Evolutionary conservation across 2,329 filamentous ascomycete genomes (phyloP), one percentile per base, ranked within the genome.

Genomic region (Fusarium anthophilum): DNA sequence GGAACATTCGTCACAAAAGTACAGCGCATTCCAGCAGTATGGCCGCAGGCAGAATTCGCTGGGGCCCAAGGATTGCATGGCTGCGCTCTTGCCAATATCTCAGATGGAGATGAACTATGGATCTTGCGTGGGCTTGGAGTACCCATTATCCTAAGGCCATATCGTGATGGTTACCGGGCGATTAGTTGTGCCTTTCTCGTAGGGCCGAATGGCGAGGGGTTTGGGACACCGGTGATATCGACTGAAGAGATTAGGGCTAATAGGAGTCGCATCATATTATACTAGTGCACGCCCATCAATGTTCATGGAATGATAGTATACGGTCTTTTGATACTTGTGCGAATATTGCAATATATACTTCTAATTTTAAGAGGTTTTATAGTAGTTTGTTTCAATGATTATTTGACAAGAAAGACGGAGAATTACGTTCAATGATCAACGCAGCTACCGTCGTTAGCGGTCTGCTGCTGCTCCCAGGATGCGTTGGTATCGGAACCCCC

Each of bases 121-220:
- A 2, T 37, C 3, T 9, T 37, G 0, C 2, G 8, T 0, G 32
- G 50, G 9, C 6, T 8, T 0, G 12, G 13, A 15, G 32, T 12
- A 0, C 32, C 18, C 0, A 37, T 53, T 2, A 3, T 37, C 6
- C 13, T 26, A 0, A 4, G 50, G 3, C 18, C 13, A 8, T 38
- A 37, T 15, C 9, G 1, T 4, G 50, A 53, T 22, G 50, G 50
- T 6, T 26, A 38, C 5, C n/a, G 3, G 9, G n/a, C 2, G 2
- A 5, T 53, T 3, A 53, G 50, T 5, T 24, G 1, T 15, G n/a
- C 48, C 12, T 18, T 3, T 15, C 1, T 41, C 22, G 1, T 6
- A 32, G 30, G 32, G 32, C 32, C 32, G 0, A 7, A 32, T 32
- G 32, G 13, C 2, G 32, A 32, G 32, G 32, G 32, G 0, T 14